phyloP scores from a whole-genome alignment of 108 stramenopile genomes.

The Cyclotella sp. region DNA sequence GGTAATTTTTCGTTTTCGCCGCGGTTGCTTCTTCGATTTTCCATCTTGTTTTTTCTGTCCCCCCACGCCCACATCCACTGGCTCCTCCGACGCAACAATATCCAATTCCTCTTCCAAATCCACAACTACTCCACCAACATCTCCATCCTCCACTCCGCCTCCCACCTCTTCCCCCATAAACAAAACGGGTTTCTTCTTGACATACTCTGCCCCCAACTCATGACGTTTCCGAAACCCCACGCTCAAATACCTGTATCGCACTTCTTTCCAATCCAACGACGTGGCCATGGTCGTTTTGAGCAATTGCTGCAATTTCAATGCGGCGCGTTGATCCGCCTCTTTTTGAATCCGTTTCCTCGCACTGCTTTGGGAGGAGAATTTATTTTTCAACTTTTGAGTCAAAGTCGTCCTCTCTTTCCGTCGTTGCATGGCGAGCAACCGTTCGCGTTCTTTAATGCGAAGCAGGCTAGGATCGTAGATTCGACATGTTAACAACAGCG shows the following conservation, averaged over 20 bases:
- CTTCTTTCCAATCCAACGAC: conserved; percentile 57
- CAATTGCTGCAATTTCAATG: conserved; percentile 48
- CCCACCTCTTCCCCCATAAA: conserved; percentile 42
- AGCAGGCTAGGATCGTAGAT: conserved; percentile 39
- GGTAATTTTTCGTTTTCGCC: conserved; percentile 8
- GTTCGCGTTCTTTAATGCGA: conserved; percentile 16
- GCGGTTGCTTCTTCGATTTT: conserved; percentile 1
- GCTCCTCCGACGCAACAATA: neutral
- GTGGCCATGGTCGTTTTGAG: conserved; percentile 19
- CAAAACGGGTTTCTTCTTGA: conserved; percentile 21
- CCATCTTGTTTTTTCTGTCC: neutral
- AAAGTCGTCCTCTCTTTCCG: neutral
- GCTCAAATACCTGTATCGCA: conserved; percentile 68
- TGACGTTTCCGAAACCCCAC: conserved; percentile 66
- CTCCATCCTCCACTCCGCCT: conserved; percentile 14
- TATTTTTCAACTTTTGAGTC: conserved; percentile 6
- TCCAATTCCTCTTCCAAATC: conserved; percentile 21
- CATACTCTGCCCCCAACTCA: conserved; percentile 55
- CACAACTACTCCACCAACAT: conserved; percentile 46
- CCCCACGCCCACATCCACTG: neutral
- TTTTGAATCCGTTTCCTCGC: conserved; percentile 32
- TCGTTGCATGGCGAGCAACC: neutral
- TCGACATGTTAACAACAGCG: conserved; percentile 32
- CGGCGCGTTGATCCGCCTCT: conserved; percentile 16
- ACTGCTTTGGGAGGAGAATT: conserved; percentile 28